Evolutionary conservation across 2,329 filamentous ascomycete species (phyloP), one percentile per base, ranked within the genome.

Genomic region (Penicillium rolfsii): DNA sequence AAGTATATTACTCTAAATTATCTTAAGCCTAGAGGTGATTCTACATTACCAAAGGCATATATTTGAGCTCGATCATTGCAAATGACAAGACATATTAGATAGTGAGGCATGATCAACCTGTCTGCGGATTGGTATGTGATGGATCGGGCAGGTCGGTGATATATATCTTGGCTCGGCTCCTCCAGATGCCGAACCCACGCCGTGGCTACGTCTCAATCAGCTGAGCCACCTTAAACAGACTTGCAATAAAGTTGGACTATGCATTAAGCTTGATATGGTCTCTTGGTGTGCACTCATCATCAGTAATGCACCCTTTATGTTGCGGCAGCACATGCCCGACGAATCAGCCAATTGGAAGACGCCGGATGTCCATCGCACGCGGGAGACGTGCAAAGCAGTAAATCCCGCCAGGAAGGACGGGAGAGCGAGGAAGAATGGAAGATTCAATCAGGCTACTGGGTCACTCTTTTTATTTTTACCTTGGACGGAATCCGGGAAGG

Each of bases 311-410:
- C 33, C 22, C 26, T 33, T 6, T 14, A 4, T 22, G 24, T 16
- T 43, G 24, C 26, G 24, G 22, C 30, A 22, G 48, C 30, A 19
- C 28, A 22, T 22, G 4, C 6, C 30, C 24, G 8, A 14, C 28
- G 6, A 35, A 33, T n/a, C 22, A 30, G 36, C 52, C 52, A 54
- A 54, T 54, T 54, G 52, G 36, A 54, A 54, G 26, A 6, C 11
- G 22, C 16, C 38, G 52, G 38, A 54, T 35, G 26, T 4, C 14
- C 16, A 35, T 26, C n/a, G 14, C 19, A 12, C 11, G 22, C 43
- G 48, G 48, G 48, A 50, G 40, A 50, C 2, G n/a, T 14, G 35
- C 40, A 43, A 41, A 41, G n/a, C 2, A 50, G 14, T 12, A 1
- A 12, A 22, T 22, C 3, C 12, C 16, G 6, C n/a, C 19, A 8